phyloP scores from a whole-genome alignment of 2,329 filamentous ascomycete genomes.

The Emydomyces testavorans region DNA sequence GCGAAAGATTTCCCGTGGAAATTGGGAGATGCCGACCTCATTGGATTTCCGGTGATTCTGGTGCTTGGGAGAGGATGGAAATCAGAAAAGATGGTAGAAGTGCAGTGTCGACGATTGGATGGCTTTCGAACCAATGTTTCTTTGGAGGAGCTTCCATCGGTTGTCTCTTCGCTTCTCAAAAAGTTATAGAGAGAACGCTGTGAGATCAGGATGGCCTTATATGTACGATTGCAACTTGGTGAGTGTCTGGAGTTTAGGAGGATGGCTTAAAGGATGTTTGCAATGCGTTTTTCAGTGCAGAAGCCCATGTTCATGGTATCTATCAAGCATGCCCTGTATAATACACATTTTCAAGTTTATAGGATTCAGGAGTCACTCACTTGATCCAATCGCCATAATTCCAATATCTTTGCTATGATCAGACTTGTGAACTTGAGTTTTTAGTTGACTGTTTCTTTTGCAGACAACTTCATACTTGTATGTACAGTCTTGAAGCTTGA shows the following conservation, averaged over 20 bases:
- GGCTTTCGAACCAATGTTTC: conserved; percentile 48
- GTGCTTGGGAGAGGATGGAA: conserved; percentile 65
- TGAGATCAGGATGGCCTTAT: not conserved
- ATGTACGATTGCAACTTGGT: not conserved
- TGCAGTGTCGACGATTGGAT: conserved; percentile 62
- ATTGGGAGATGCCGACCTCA: conserved; percentile 74
- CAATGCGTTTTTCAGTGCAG: too few species aligned
- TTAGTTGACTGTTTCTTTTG: too few species aligned
- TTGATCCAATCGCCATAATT: too few species aligned
- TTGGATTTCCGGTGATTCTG: conserved; percentile 76
- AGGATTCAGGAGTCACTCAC: too few species aligned
- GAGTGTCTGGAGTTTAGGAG: not conserved
- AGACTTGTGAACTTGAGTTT: too few species aligned
- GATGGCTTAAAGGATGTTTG: too few species aligned
- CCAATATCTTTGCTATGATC: too few species aligned
- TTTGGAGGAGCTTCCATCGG: conserved; percentile 39
- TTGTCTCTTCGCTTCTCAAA: conserved; percentile 40
- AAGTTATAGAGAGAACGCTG: conserved; percentile 34
- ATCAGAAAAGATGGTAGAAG: conserved; percentile 49
- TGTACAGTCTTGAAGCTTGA: not conserved
- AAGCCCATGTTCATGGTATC: too few species aligned
- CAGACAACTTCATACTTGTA: too few species aligned
- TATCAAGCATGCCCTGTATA: too few species aligned
- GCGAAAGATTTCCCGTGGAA: conserved; percentile 65
- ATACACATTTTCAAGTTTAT: too few species aligned